These are phyloP conservation scores for Hymenochaete sp. DNA, from an alignment of 1,284 basidiomycete genomes.

Conservation along the genomic window DNA sequence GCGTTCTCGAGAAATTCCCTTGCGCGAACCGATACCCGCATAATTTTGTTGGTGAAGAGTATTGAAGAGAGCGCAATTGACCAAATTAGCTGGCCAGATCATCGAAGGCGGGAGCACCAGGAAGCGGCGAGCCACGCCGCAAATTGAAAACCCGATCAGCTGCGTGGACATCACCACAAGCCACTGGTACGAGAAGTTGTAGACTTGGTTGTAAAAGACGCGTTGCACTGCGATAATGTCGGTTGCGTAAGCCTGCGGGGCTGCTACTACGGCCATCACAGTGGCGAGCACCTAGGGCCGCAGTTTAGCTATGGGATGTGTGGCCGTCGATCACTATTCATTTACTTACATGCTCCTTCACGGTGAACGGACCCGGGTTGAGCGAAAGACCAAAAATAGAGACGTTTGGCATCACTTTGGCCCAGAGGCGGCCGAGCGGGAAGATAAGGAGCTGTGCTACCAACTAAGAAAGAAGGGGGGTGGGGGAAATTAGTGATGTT, in stretches of 20 bases:
- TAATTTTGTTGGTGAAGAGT: conserved; percentile 47
- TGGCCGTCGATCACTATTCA: not conserved
- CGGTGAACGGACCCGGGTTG: conserved; percentile 70
- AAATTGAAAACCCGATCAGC: conserved; percentile 32
- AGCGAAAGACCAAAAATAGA: conserved; percentile 41
- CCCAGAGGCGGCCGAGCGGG: conserved; percentile 47
- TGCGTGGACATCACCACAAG: conserved; percentile 30
- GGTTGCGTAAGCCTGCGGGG: conserved; percentile 36
- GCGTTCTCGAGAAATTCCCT: conserved; percentile 39
- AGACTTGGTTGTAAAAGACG: conserved; percentile 58
- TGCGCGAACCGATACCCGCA: conserved; percentile 35
- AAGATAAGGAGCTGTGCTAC: conserved; percentile 49
- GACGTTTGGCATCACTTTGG: conserved; percentile 40
- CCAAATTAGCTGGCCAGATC: conserved; percentile 48
- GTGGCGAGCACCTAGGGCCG: conserved; percentile 15
- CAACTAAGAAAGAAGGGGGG: conserved; percentile 26
- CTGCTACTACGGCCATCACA: conserved; percentile 30
- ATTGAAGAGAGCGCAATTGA: conserved; percentile 46
- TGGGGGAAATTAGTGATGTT: conserved; percentile 23
- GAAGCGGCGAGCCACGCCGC: conserved; percentile 31
- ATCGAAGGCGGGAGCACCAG: conserved; percentile 31
- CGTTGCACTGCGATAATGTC: conserved; percentile 73
- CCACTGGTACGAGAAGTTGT: conserved; percentile 61
- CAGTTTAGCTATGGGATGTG: conserved; percentile 9
- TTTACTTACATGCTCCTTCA: conserved; percentile 55